These are phyloP conservation scores for Colletotrichum tropicicola DNA, from an alignment of 2,329 filamentous ascomycete genomes.

Conservation along the genomic window DNA sequence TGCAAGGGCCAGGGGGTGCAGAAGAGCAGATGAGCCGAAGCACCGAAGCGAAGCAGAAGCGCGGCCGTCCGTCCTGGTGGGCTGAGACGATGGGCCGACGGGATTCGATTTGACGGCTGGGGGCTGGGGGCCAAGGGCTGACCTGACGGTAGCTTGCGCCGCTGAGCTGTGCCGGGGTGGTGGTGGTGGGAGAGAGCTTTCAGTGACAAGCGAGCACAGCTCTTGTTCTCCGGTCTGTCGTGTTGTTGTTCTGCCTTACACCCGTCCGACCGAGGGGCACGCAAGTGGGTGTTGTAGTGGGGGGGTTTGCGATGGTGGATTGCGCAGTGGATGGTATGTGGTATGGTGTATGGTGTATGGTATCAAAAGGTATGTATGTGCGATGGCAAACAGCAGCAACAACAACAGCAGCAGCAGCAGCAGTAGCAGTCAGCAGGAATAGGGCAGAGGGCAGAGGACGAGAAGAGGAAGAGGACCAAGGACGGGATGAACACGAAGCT, in stretches of 20 bases:
- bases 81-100: slow-evolving; percentile 17
- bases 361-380: slow-evolving; percentile 6
- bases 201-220: slow-evolving; percentile 24
- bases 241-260: slow-evolving; percentile 1
- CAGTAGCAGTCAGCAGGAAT: background rate
- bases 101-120: slow-evolving; percentile 7
- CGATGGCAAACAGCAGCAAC: background rate
- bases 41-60: slow-evolving; percentile 18
- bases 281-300: slow-evolving; percentile 20
- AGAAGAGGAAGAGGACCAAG: background rate
- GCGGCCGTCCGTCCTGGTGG: background rate
- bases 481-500: slow-evolving; percentile 19
- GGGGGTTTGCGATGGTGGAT: slow-evolving; percentile 15
- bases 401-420: background rate
- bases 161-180: slow-evolving; percentile 7
- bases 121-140: slow-evolving; percentile 5
- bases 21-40: slow-evolving; percentile 22
- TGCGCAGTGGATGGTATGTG: slow-evolving; percentile 1
- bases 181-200: too few species aligned
- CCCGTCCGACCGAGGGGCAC: slow-evolving; percentile 23
- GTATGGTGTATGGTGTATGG: slow-evolving; percentile 2
- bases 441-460: slow-evolving; percentile 3
- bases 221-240: slow-evolving; percentile 1
- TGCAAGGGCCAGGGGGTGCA: slow-evolving; percentile 16
- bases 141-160: background rate